These are phyloP conservation scores for Capronia epimyces DNA, from an alignment of 2,329 filamentous ascomycete species.

Conservation along the genomic window DNA sequence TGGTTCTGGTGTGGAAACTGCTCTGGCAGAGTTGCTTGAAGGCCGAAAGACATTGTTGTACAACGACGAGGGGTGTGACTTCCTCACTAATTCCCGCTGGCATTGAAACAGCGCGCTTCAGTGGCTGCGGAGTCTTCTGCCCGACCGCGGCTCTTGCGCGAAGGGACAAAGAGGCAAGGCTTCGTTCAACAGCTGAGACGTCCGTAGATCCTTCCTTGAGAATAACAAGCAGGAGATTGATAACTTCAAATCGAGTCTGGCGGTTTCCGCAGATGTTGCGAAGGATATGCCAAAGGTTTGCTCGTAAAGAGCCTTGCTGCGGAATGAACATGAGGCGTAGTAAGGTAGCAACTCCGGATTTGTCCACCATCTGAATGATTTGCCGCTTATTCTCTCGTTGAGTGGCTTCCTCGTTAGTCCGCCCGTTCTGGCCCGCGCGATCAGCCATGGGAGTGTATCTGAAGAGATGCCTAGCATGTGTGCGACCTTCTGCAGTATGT, in stretches of 20 bases:
- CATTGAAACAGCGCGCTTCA: constrained; percentile 69
- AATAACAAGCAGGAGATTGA: constrained; percentile 86
- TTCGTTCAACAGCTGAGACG: constrained; percentile 87
- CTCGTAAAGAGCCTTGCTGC: constrained; percentile 79
- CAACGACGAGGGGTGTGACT: constrained; percentile 87
- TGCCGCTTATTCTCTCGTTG: constrained; percentile 52
- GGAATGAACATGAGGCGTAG: constrained; percentile 98
- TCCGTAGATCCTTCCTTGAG: constrained; percentile 93
- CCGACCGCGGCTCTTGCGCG: constrained; percentile 75
- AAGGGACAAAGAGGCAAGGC: constrained; percentile 86
- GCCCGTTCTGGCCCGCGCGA: constrained; percentile 35
- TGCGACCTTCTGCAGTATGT: constrained; percentile 77
- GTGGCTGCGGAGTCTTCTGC: constrained; percentile 74
- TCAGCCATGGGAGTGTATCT: constrained; percentile 49
- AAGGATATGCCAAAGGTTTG: constrained; percentile 78
- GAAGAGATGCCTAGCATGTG: constrained; percentile 55
- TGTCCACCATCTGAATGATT: constrained; percentile 95
- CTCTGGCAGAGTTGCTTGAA: constrained; percentile 77
- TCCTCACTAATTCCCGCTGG: constrained; percentile 64
- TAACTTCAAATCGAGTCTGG: constrained; percentile 90
- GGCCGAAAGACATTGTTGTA: constrained; percentile 87
- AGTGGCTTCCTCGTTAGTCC: constrained; percentile 26
- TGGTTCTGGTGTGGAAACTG: constrained; percentile 79
- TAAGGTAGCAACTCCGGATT: constrained; percentile 89
- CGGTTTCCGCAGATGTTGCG: constrained; percentile 91